Conservation (phyloP, 2,329 filamentous ascomycete genomes). For the Ascochyta rabiei region DNA sequence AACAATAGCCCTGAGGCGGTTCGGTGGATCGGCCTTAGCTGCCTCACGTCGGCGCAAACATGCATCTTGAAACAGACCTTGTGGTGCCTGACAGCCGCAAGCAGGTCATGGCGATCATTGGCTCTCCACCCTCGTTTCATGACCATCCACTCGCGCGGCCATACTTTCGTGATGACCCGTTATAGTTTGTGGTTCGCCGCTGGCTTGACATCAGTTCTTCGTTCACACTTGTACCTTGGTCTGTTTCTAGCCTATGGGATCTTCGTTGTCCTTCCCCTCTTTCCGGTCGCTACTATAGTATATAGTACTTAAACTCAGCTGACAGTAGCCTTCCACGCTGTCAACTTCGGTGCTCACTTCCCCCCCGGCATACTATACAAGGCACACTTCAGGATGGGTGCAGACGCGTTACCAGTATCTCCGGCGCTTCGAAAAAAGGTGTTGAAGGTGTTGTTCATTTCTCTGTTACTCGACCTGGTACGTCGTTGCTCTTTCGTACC, state of each 20-base stretch:
- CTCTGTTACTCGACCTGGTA: slow-evolving; percentile 88
- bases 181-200: slow-evolving; percentile 17
- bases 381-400: slow-evolving; percentile 20
- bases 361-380: background rate
- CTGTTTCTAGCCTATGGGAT: slow-evolving; percentile 27
- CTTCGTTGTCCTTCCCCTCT: slow-evolving; percentile 20
- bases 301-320: slow-evolving; percentile 10
- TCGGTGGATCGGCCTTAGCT: slow-evolving; percentile 4
- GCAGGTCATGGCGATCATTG: slow-evolving; percentile 19
- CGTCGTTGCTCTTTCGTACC: slow-evolving; percentile 39
- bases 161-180: slow-evolving; percentile 24
- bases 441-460: slow-evolving; percentile 85
- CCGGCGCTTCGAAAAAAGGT: slow-evolving; percentile 73
- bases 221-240: slow-evolving; percentile 11
- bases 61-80: slow-evolving; percentile 22
- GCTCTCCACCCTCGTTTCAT: slow-evolving; percentile 20
- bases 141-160: slow-evolving; percentile 24
- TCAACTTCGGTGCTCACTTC: slow-evolving; percentile 12
- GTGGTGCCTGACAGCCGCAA: slow-evolving; percentile 19
- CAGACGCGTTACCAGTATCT: slow-evolving; percentile 42
- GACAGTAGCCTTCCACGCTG: slow-evolving; percentile 20
- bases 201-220: background rate
- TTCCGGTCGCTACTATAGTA: slow-evolving; percentile 25
- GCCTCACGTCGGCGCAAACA: slow-evolving; percentile 18
- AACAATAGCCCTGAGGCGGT: slow-evolving; percentile 14